phyloP scores from a whole-genome alignment of 202 grass and related monocot genomes.

The Elaeis oleifera region DNA sequence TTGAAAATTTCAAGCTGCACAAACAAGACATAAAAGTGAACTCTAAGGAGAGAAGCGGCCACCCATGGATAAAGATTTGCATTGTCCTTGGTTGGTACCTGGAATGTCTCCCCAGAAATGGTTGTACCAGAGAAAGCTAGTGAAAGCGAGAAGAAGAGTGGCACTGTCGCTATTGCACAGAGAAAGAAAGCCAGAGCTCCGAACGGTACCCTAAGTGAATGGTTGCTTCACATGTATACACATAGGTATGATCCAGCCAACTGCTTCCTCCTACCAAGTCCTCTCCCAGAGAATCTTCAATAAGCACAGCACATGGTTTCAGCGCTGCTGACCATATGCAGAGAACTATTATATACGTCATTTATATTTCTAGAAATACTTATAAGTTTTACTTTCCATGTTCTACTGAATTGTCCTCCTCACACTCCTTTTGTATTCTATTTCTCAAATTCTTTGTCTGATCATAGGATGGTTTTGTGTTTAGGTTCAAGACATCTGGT shows the following conservation, averaged over 20 bases:
- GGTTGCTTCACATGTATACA: constrained; percentile 39
- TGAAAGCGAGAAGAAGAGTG: constrained; percentile 36
- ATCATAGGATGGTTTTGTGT: too few species aligned
- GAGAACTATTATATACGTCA: too few species aligned
- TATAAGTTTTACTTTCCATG: not conserved
- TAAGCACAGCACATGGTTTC: not conserved
- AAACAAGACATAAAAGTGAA: constrained; percentile 74
- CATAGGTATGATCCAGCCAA: constrained; percentile 11
- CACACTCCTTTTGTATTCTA: too few species aligned
- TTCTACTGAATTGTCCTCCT: not conserved
- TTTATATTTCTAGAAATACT: not conserved
- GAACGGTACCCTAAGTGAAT: constrained; percentile 6
- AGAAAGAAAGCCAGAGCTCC: constrained; percentile 42
- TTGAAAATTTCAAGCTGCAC: constrained; percentile 47
- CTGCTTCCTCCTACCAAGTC: constrained; percentile 42
- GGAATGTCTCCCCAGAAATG: constrained; percentile 24
- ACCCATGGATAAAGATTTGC: constrained; percentile 46
- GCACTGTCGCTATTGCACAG: constrained; percentile 23
- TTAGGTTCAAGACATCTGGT: too few species aligned
- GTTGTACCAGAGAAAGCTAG: constrained; percentile 37
- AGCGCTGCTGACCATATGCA: not conserved
- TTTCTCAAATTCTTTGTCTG: too few species aligned
- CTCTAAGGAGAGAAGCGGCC: constrained; percentile 66
- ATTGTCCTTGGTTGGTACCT: constrained; percentile 20
- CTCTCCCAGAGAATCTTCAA: constrained; percentile 26